Conservation (phyloP, 2,329 filamentous ascomycete species). For the Ophiostoma pallidulum region DNA sequence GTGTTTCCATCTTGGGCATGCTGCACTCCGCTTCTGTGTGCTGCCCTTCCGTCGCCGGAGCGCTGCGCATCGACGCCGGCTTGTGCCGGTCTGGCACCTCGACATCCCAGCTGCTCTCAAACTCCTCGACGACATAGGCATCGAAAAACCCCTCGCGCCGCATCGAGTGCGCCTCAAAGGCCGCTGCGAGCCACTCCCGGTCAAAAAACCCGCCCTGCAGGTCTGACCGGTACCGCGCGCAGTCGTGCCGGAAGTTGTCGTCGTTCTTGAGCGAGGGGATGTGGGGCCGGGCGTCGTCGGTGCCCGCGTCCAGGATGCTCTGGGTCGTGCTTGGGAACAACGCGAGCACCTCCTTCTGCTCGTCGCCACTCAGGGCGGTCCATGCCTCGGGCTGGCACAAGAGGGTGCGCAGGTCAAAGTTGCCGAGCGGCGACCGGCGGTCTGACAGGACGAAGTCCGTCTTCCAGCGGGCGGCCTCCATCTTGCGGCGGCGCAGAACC, state of each 20-base stretch:
- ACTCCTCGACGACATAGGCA: conserved; percentile 33
- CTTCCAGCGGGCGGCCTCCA: conserved; percentile 18
- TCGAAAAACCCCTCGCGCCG: conserved; percentile 42
- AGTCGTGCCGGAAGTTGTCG: conserved; percentile 35
- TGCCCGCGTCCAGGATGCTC: conserved; percentile 25
- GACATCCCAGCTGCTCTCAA: conserved; percentile 39
- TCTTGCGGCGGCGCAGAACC: conserved; percentile 11
- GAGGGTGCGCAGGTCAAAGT: conserved; percentile 27
- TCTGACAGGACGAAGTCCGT: conserved; percentile 27
- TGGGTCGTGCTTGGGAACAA: conserved; percentile 24
- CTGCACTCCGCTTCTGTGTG: no score
- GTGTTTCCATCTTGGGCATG: no score
- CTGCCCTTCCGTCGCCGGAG: not conserved
- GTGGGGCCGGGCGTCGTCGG: conserved; percentile 27
- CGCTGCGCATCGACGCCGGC: conserved; percentile 9
- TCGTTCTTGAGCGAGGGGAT: conserved; percentile 29
- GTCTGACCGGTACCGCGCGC: conserved; percentile 33
- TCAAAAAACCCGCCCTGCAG: conserved; percentile 41
- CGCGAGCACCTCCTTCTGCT: conserved; percentile 26
- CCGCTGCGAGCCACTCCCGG: conserved; percentile 41
- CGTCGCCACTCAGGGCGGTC: conserved; percentile 26
- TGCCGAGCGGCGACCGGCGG: conserved; percentile 26
- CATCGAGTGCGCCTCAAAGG: conserved; percentile 41
- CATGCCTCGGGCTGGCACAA: conserved; percentile 30
- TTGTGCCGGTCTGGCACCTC: conserved; percentile 28